These are phyloP conservation scores for Xylaria sp. DNA, from an alignment of 2,329 filamentous ascomycete species.

Conservation along the genomic window DNA sequence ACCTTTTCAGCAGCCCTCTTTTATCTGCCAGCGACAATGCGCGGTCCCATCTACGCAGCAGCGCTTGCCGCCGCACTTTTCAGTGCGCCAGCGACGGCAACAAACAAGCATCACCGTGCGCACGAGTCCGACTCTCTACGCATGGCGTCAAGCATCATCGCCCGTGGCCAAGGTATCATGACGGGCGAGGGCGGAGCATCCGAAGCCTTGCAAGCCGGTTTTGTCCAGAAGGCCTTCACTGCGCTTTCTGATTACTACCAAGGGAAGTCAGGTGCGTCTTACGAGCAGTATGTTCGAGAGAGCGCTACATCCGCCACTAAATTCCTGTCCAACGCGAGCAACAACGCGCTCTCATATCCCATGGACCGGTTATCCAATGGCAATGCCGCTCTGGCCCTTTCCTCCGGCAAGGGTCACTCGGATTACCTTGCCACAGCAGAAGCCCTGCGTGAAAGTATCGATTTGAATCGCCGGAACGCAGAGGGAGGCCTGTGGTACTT, in stretches of 20 bases:
- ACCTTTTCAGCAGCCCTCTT: background rate
- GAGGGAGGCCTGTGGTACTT: constrained; percentile 47
- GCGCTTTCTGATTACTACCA: constrained; percentile 38
- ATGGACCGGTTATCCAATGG: constrained; percentile 43
- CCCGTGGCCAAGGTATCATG: constrained; percentile 42
- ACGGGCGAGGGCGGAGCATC: constrained; percentile 39
- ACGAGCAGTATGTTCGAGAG: constrained; percentile 31
- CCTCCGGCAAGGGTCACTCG: constrained; percentile 1
- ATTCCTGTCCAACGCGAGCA: constrained; percentile 37
- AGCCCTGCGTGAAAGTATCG: constrained; percentile 39
- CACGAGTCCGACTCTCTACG: constrained; percentile 31
- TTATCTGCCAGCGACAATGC: constrained; percentile 28
- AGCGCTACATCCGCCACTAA: constrained; percentile 38
- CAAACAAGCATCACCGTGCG: background rate
- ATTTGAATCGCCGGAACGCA: constrained; percentile 42
- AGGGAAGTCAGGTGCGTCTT: constrained; percentile 4
- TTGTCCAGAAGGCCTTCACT: constrained; percentile 41
- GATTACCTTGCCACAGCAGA: constrained; percentile 28
- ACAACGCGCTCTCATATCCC: constrained; percentile 38
- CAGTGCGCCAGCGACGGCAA: constrained; percentile 13
- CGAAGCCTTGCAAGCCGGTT: constrained; percentile 41
- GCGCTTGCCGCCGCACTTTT: constrained; percentile 25
- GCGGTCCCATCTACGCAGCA: constrained; percentile 19
- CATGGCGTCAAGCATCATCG: constrained; percentile 44
- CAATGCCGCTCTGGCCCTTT: constrained; percentile 36